Conservation (phyloP, 495 filamentous ascomycete genomes). For the Umbilicaria muhlenbergii region DNA sequence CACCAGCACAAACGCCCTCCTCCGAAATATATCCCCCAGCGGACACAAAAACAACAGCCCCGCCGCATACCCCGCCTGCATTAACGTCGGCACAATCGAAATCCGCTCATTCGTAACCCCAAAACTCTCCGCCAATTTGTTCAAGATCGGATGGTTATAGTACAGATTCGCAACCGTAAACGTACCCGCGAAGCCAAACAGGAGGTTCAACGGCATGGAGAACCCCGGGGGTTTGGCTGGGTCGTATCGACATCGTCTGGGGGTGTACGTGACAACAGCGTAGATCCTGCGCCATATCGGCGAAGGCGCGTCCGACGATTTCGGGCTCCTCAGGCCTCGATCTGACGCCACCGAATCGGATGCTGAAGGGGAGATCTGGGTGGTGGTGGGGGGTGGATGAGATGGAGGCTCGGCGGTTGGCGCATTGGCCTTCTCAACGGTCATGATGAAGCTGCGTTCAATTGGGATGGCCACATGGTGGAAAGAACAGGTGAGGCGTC, state of each 20-base stretch:
- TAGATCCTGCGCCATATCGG: conserved; percentile 13
- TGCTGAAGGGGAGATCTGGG: too few species aligned
- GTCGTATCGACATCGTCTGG: conserved; percentile 40
- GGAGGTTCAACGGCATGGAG: conserved; percentile 39
- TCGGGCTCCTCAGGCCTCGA: too few species aligned
- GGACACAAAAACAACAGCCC: conserved; percentile 67
- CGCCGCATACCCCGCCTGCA: conserved; percentile 66
- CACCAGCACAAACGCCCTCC: conserved; percentile 52
- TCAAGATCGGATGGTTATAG: conserved; percentile 54
- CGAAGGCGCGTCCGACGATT: not conserved
- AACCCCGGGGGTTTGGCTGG: conserved; percentile 38
- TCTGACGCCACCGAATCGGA: too few species aligned
- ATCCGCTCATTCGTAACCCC: conserved; percentile 38
- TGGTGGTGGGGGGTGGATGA: too few species aligned
- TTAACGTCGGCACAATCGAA: conserved; percentile 55
- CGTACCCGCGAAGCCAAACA: conserved; percentile 37
- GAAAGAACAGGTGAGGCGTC: too few species aligned
- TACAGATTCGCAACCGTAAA: conserved; percentile 59
- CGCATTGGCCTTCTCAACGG: too few species aligned
- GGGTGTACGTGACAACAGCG: conserved; percentile 33
- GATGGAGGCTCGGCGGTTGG: too few species aligned
- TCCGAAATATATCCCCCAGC: conserved; percentile 55
- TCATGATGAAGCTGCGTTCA: too few species aligned
- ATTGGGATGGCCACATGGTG: conserved; percentile 18
- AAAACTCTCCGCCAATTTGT: conserved; percentile 46